Evolutionary conservation across 352 stramenopile species (phyloP).

Genomic region (Phytophthora aleatoria): DNA sequence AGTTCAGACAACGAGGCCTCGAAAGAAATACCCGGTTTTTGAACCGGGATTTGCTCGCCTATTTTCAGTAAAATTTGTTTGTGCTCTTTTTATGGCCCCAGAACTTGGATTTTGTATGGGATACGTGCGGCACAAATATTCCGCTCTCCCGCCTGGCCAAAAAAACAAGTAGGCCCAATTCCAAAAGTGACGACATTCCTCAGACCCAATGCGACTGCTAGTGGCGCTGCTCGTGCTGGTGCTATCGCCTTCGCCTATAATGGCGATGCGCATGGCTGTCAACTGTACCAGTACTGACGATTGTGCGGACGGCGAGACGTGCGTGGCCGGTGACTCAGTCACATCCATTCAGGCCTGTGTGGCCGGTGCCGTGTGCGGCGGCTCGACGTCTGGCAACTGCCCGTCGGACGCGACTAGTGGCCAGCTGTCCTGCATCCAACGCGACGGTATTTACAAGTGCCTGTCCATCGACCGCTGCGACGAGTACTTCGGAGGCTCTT

Average conservation of each 20-base stretch:
- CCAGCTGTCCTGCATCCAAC: conserved; percentile 74
- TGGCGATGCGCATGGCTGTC: conserved; percentile 45
- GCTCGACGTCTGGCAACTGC: conserved; percentile 52
- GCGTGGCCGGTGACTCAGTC: conserved; percentile 73
- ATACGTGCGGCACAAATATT: conserved; percentile 18
- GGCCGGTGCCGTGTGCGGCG: conserved; percentile 57
- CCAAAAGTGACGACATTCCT: not conserved
- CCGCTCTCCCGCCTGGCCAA: conserved; percentile 13
- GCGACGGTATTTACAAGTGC: conserved; percentile 78
- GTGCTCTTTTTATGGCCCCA: not conserved
- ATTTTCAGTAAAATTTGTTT: conserved; percentile 1
- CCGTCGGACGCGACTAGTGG: conserved; percentile 60
- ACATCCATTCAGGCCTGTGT: conserved; percentile 73
- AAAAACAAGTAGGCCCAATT: not conserved
- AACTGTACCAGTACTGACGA: conserved; percentile 63
- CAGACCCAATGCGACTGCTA: conserved; percentile 23
- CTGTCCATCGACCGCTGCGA: conserved; percentile 80
- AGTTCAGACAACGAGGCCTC: conserved; percentile 14
- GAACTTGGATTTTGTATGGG: conserved; percentile 23
- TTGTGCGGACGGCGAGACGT: conserved; percentile 66
- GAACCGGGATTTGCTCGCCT: not conserved
- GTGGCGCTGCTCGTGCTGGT: conserved; percentile 14
- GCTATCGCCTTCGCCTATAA: conserved; percentile 10
- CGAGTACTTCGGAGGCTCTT: conserved; percentile 55
- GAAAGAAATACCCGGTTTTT: conserved; percentile 14